Conservation (phyloP, 768 basidiomycete genomes). For the Sporobolomyces phaffii region DNA sequence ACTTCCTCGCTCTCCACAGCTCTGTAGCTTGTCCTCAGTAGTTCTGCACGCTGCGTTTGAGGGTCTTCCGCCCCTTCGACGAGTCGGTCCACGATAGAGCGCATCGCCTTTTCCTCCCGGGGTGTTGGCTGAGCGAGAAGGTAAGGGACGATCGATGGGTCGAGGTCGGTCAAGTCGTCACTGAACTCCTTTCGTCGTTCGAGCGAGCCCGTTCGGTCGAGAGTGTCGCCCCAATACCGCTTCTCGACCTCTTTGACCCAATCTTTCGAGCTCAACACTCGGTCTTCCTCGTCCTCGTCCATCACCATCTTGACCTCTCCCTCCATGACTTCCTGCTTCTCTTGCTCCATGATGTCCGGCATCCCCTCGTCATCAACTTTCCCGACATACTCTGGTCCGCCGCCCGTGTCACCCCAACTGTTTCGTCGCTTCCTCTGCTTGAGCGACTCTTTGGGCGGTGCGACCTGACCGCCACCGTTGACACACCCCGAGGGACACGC, state of each 20-base stretch:
- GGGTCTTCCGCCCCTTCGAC: background rate
- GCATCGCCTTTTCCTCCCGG: background rate
- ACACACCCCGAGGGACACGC: slow-evolving; percentile 97
- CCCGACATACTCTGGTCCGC: background rate
- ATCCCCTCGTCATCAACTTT: slow-evolving; percentile 40
- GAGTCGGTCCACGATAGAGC: background rate
- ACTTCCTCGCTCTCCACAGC: slow-evolving; percentile 42
- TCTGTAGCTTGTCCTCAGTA: slow-evolving; percentile 39
- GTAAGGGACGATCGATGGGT: slow-evolving; percentile 25
- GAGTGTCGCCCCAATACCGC: slow-evolving; percentile 34
- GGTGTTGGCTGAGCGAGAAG: background rate
- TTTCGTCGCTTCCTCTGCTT: slow-evolving; percentile 4
- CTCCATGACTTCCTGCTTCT: slow-evolving; percentile 18
- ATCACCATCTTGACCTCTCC: slow-evolving; percentile 32
- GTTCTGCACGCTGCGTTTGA: background rate
- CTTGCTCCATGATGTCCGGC: slow-evolving; percentile 27
- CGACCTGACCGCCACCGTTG: slow-evolving; percentile 87
- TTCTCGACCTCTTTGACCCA: slow-evolving; percentile 42
- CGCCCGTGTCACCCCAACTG: background rate
- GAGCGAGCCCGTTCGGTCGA: background rate
- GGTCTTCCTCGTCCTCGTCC: slow-evolving; percentile 19
- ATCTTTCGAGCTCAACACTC: slow-evolving; percentile 39
- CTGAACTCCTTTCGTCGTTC: background rate
- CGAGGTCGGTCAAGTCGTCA: background rate
- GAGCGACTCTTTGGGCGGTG: slow-evolving; percentile 38